Evolutionary conservation across 495 filamentous ascomycete genomes (phyloP).

Genomic region (Tuber umbilicatum): DNA sequence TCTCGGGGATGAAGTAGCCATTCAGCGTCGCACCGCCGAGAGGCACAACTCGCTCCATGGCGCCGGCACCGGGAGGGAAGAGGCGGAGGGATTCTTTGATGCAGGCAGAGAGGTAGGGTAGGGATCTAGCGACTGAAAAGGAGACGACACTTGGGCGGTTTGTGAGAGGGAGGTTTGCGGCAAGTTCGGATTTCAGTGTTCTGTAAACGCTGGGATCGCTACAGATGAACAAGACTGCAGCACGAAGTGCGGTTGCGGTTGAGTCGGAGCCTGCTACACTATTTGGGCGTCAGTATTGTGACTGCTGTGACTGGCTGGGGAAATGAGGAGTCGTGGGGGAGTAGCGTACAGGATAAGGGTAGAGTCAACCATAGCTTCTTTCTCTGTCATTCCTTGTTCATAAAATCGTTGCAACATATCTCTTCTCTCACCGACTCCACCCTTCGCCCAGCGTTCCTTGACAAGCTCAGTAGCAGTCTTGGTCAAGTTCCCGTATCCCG

Average conservation of each 20-base stretch:
- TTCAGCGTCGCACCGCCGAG: constrained; percentile 51
- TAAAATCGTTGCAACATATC: not conserved
- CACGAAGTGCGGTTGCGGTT: constrained; percentile 53
- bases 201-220: constrained; percentile 47
- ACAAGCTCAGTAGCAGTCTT: not conserved
- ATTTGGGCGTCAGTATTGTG: constrained; percentile 51
- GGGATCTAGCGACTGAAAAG: constrained; percentile 28
- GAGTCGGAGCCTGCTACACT: constrained; percentile 63
- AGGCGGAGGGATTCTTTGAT: constrained; percentile 51
- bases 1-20: constrained; percentile 52
- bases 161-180: constrained; percentile 31
- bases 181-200: constrained; percentile 54
- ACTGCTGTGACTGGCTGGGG: constrained; percentile 42
- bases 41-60: constrained; percentile 48
- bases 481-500: not conserved
- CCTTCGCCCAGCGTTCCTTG: not conserved
- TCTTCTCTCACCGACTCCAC: not conserved
- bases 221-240: constrained; percentile 52
- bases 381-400: not conserved
- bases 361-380: not conserved
- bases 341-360: not conserved
- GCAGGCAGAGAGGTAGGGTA: constrained; percentile 51
- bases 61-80: constrained; percentile 45
- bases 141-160: not conserved
- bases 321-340: constrained; percentile 14